These are phyloP conservation scores for Globisporangium solare DNA, from an alignment of 352 stramenopile species.

Conservation along the genomic window DNA sequence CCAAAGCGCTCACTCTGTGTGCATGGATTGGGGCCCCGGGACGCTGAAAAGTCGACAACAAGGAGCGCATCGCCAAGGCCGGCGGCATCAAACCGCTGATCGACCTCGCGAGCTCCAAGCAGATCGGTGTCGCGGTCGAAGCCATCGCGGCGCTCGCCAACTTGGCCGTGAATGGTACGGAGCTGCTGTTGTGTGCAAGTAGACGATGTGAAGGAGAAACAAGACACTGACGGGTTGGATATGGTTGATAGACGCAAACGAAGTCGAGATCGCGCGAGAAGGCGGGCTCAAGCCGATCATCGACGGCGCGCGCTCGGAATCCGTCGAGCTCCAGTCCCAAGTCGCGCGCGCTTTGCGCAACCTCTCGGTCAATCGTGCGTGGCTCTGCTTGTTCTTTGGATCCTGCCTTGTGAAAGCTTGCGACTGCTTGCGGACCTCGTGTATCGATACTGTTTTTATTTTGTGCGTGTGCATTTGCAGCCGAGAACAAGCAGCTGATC, in stretches of 20 bases:
- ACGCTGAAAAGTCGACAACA: conserved; percentile 79
- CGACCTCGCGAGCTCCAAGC: conserved; percentile 69
- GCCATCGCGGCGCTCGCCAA: conserved; percentile 93
- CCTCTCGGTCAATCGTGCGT: conserved; percentile 90
- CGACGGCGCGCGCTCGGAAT: conserved; percentile 69
- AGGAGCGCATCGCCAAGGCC: conserved; percentile 88
- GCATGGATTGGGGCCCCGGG: not conserved
- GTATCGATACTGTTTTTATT: no score
- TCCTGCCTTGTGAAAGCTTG: no score
- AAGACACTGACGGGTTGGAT: not conserved
- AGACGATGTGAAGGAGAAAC: no score
- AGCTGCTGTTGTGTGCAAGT: not conserved
- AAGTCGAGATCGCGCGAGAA: conserved; percentile 87
- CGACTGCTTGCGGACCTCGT: no score
- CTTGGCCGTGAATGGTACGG: conserved; percentile 89
- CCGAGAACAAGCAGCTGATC: conserved; percentile 89
- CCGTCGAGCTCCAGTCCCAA: conserved; percentile 84
- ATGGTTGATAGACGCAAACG: conserved; percentile 75
- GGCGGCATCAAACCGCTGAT: conserved; percentile 88
- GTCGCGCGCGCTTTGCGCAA: conserved; percentile 90
- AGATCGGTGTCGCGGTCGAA: conserved; percentile 86
- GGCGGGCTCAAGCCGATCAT: conserved; percentile 91
- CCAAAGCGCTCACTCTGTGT: not conserved
- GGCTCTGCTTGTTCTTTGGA: no score
- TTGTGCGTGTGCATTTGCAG: conserved; percentile 24